Evolutionary conservation across 2,329 filamentous ascomycete species (phyloP).

Genomic region (Diaporthe ilicicola): DNA sequence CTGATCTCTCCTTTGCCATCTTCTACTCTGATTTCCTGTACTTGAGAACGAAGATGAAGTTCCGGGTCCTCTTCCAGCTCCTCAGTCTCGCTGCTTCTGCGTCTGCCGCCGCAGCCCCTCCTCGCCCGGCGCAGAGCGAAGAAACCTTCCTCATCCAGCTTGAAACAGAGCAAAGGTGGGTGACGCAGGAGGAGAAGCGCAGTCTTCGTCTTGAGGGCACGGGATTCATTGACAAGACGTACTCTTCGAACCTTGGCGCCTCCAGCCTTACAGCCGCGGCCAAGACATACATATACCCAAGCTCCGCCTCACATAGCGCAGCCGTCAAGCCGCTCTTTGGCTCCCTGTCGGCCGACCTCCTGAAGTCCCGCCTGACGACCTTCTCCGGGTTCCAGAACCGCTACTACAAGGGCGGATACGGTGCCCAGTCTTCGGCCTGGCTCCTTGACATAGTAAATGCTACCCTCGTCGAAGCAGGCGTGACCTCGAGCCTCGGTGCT

Average conservation of each 20-base stretch:
- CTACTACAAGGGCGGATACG: slow-evolving; percentile 72
- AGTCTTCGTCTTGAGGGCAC: slow-evolving; percentile 9
- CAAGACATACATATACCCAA: slow-evolving; percentile 5
- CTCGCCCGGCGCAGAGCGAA: neutral
- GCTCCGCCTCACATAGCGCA: neutral
- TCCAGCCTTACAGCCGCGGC: neutral
- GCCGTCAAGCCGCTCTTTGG: slow-evolving; percentile 2
- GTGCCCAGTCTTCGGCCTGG: slow-evolving; percentile 79
- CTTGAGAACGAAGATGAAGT: neutral
- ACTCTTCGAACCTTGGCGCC: neutral
- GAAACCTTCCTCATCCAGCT: slow-evolving; percentile 21
- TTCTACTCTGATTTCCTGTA: too few relatives aligned
- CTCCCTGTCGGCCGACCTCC: slow-evolving; percentile 1
- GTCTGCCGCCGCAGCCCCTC: neutral
- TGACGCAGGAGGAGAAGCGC: slow-evolving; percentile 16
- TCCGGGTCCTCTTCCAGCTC: neutral
- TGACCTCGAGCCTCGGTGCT: slow-evolving; percentile 55
- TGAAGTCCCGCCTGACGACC: slow-evolving; percentile 57
- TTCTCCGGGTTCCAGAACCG: slow-evolving; percentile 74
- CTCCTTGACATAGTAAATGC: slow-evolving; percentile 71
- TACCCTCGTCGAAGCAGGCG: slow-evolving; percentile 67
- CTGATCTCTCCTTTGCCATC: neutral
- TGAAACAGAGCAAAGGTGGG: slow-evolving; percentile 11
- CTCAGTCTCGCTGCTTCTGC: neutral
- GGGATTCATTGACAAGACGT: slow-evolving; percentile 10